Conservation (phyloP, 129 eudicot species). For the Apium graveolens region DNA sequence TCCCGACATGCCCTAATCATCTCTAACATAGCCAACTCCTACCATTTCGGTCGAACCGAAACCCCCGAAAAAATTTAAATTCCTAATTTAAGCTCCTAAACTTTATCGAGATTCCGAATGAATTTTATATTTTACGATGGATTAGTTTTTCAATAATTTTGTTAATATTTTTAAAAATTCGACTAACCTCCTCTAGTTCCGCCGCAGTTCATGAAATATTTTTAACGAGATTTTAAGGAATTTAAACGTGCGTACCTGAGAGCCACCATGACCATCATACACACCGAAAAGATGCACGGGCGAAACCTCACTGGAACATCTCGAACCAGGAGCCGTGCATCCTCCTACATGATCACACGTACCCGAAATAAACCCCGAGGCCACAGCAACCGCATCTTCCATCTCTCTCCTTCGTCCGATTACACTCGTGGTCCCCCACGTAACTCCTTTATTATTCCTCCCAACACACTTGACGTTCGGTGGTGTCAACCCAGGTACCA, state of each 20-base stretch:
- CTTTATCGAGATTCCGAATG: no score
- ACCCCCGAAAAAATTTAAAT: no score
- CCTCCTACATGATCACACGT: constrained; percentile 52
- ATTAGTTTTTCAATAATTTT: no score
- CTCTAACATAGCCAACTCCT: background rate
- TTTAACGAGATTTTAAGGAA: background rate
- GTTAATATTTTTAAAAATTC: no score
- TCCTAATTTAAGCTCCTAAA: no score
- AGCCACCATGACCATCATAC: constrained; percentile 68
- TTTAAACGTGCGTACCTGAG: constrained; percentile 29
- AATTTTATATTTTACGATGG: no score
- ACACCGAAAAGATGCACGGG: constrained; percentile 61
- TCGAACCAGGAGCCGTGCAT: constrained; percentile 34
- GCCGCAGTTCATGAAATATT: no score
- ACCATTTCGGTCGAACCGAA: no score
- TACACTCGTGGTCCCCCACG: constrained; percentile 46
- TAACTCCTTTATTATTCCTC: constrained; percentile 32
- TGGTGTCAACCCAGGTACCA: background rate
- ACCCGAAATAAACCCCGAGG: constrained; percentile 43
- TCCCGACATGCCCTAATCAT: background rate
- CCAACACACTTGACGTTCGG: constrained; percentile 36
- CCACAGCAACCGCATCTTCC: constrained; percentile 59
- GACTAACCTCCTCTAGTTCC: no score
- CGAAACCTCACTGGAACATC: constrained; percentile 34
- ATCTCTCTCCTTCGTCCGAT: constrained; percentile 57